These are phyloP conservation scores for Carallia brachiata DNA, from an alignment of 345 rosid species.

Conservation along the genomic window DNA sequence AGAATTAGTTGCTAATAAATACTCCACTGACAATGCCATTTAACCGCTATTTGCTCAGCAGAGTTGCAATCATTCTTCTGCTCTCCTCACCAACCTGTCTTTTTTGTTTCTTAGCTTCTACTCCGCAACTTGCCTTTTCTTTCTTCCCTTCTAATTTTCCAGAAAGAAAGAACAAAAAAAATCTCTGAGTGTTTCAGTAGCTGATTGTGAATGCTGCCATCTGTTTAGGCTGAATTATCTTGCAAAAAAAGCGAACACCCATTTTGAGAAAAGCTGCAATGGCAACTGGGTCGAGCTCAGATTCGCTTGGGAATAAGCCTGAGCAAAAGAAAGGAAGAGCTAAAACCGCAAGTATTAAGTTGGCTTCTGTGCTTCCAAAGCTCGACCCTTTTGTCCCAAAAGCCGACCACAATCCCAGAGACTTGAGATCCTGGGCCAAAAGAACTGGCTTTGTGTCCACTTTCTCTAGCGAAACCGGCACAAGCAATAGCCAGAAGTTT, in stretches of 20 bases:
- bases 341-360: conserved; percentile 26
- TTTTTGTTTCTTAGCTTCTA: conserved; percentile 37
- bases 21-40: neutral
- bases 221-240: neutral
- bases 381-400: conserved; percentile 69
- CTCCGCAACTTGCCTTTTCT: neutral
- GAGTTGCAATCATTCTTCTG: neutral
- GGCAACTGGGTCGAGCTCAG: conserved; percentile 69
- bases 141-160: neutral
- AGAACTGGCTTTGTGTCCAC: conserved; percentile 76
- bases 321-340: conserved; percentile 27
- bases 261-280: conserved; percentile 36
- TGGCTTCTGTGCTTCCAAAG: conserved; percentile 49
- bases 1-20: neutral
- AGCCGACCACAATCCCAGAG: conserved; percentile 69
- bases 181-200: neutral
- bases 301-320: conserved; percentile 30
- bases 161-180: too few species aligned
- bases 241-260: neutral
- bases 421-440: conserved; percentile 88
- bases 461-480: conserved; percentile 64
- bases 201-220: neutral
- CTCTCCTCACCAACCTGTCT: neutral
- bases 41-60: neutral
- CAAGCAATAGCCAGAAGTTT: conserved; percentile 38